Conservation (phyloP, 148 eudicot genomes). For the Salicornia ramosissima region DNA sequence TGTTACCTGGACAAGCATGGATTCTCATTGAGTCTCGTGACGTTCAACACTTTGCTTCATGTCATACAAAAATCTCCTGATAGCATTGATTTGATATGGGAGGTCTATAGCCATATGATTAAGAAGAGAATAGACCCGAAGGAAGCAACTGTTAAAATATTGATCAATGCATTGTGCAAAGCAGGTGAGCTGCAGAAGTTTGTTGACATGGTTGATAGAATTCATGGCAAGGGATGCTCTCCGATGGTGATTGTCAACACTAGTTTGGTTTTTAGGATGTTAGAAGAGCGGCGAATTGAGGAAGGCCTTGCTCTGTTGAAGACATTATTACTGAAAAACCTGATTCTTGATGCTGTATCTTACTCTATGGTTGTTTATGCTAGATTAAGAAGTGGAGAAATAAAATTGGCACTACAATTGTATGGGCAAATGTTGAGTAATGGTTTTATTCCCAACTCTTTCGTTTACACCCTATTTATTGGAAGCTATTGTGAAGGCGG, state of each 20-base stretch:
- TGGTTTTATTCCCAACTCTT: conserved; percentile 70
- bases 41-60: conserved; percentile 64
- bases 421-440: conserved; percentile 68
- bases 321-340: conserved; percentile 59
- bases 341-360: conserved; percentile 66
- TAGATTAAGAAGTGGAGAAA: conserved; percentile 44
- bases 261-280: conserved; percentile 56
- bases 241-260: conserved; percentile 65
- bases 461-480: conserved; percentile 55
- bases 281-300: conserved; percentile 56
- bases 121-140: conserved; percentile 53
- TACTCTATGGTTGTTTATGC: conserved; percentile 62
- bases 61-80: conserved; percentile 53
- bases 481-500: conserved; percentile 51
- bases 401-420: conserved; percentile 53
- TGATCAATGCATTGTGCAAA: conserved; percentile 72
- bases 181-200: conserved; percentile 60
- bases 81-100: conserved; percentile 48
- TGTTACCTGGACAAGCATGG: conserved; percentile 56
- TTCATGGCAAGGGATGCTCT: conserved; percentile 67
- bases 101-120: conserved; percentile 71
- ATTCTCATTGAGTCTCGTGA: conserved; percentile 48
- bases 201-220: conserved; percentile 55
- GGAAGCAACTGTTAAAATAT: conserved; percentile 45
- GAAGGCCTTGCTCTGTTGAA: conserved; percentile 59